Percentiles rank a stretch among this genome's conserved stretches.
Conservation (phyloP, 495 filamentous ascomycete species). For the Pyrenula aspistea region DNA sequence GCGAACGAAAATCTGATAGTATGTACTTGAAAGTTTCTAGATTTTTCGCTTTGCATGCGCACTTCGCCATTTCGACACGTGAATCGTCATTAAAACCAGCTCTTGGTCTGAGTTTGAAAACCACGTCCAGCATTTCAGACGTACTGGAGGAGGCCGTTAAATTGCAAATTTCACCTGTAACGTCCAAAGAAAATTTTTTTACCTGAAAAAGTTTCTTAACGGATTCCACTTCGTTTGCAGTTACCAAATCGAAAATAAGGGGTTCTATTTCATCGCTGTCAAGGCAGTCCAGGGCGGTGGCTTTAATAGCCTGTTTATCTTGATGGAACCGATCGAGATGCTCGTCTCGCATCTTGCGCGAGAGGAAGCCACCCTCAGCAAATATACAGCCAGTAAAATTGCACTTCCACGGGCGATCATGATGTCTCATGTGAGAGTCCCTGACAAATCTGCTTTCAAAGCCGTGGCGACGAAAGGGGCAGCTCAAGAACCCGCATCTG, state of each 20-base stretch:
- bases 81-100: too few species aligned
- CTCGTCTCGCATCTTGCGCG: slow-evolving; percentile 9
- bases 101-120: too few species aligned
- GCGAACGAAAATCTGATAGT: too few species aligned
- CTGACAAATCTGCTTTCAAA: slow-evolving; percentile 5
- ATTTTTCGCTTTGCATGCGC: too few species aligned
- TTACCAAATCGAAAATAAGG: slow-evolving; percentile 10
- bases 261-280: slow-evolving; percentile 8
- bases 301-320: too few species aligned
- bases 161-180: not conserved
- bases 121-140: not conserved
- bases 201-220: slow-evolving; percentile 3
- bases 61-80: too few species aligned
- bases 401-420: slow-evolving; percentile 14
- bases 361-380: slow-evolving; percentile 9
- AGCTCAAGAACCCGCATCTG: slow-evolving; percentile 9
- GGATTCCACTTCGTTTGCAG: slow-evolving; percentile 6
- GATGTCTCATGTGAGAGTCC: slow-evolving; percentile 6
- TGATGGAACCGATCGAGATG: too few species aligned
- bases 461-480: slow-evolving; percentile 8
- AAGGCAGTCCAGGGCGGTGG: too few species aligned
- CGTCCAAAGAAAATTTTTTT: too few species aligned
- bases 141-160: not conserved
- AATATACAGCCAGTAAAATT: slow-evolving; percentile 5
- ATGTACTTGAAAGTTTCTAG: too few species aligned